Evolutionary conservation across 73 alveolate species (phyloP), one percentile per base, ranked within the genome.

Genomic region (Paramecium sexaurelia): DNA sequence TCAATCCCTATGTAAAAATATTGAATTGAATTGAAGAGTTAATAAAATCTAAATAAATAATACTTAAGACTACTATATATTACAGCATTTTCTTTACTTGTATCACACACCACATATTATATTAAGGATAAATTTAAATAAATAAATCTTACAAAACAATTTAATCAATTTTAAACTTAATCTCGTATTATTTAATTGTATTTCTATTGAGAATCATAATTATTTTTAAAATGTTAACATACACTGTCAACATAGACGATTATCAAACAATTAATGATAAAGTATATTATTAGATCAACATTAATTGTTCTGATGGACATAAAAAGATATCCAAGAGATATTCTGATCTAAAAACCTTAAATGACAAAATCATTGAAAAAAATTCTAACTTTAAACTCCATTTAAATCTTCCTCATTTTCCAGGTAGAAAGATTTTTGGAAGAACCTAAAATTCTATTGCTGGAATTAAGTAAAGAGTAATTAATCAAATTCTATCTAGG

Each of bases 351-450:
- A 78, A 78, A 17, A 32, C 26, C 0, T 78, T 78, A 19, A 26
- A 78, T 78, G 68, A 78, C 0, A 41, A 24, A 24, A 1, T 39
- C 0, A 19, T 20, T 3, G 55, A 39, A 13, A 78, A 19, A 17
- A 39, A 22, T n/a, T 40, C 43, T 17, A 33, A 78, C 51, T 78
- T 40, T 78, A 78, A 78, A 43, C 71, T 78, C 0, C 73, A 78
- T 41, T 10, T 75, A 27, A 35, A 75, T 27, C 32, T 75, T 0
- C 90, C 90, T 11, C 5, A 29, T 10, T 78, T 41, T 35, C 75
- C 75, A 40, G 75, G 90, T 2, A 37, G 90, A 41, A 41, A 39
- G 29, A 24, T 41, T 7, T 78, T 78, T 45, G 71, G 71, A 43
- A 78, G 90, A 78, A 78, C 90, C 17, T 39, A 40, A 11, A 37